Conservation (phyloP, 2,329 filamentous ascomycete species). For the Fusarium sp. region DNA sequence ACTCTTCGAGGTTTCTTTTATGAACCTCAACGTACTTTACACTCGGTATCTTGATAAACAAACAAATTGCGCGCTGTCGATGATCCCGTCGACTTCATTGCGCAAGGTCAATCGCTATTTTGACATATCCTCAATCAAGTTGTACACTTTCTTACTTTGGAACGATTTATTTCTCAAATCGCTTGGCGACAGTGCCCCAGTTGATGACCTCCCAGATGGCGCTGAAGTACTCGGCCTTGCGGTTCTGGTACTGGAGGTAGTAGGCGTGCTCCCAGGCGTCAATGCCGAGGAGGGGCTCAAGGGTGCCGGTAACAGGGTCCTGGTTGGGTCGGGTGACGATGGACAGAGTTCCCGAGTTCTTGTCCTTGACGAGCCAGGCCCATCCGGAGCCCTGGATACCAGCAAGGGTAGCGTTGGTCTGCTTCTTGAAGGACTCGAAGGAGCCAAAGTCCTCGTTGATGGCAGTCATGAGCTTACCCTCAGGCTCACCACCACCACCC, state of each 20-base stretch:
- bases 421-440: conserved; percentile 72
- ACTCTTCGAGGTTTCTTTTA: conserved; percentile 22
- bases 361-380: conserved; percentile 87
- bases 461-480: conserved; percentile 70
- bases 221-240: conserved; percentile 95
- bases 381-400: conserved; percentile 89
- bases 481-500: conserved; percentile 70
- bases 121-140: not conserved
- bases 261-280: conserved; percentile 98
- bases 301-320: conserved; percentile 87
- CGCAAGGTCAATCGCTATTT: conserved; percentile 29
- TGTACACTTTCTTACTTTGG: not conserved
- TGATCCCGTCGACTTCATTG: not conserved
- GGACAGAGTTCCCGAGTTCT: conserved; percentile 69
- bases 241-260: conserved; percentile 96
- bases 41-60: conserved; percentile 37
- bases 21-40: conserved; percentile 39
- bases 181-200: conserved; percentile 89
- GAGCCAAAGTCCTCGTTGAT: conserved; percentile 77
- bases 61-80: conserved; percentile 20
- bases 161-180: conserved; percentile 66
- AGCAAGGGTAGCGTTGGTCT: conserved; percentile 76
- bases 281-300: conserved; percentile 84
- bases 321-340: conserved; percentile 85
- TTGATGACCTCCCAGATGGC: conserved; percentile 96